A percentile compares a stretch with the other conserved stretches of the same genome.
Evolutionary conservation across 371 early-diverging fungal genomes (phyloP).

Genomic region (Apophysomyces variabilis): DNA sequence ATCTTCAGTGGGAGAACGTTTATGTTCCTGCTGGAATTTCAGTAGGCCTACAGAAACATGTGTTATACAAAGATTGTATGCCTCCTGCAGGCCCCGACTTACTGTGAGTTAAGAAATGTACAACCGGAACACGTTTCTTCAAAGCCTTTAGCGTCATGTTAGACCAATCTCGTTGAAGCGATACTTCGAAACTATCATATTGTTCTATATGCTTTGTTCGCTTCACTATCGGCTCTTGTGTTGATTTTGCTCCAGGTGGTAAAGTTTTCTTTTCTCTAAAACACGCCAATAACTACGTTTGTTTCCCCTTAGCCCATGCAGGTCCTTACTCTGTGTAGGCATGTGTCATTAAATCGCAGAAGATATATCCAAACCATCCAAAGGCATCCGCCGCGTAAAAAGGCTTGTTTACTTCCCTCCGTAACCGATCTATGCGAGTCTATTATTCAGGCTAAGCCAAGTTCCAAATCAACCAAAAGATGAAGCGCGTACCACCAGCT

Average conservation of each 20-base stretch:
- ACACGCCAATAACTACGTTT: background rate
- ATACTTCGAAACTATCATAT: constrained; percentile 51
- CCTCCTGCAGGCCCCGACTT: constrained; percentile 15
- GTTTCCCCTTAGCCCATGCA: background rate
- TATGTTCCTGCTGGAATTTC: constrained; percentile 37
- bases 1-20: constrained; percentile 25
- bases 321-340: constrained; percentile 66
- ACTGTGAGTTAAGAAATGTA: constrained; percentile 61
- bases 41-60: constrained; percentile 31
- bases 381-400: constrained; percentile 72
- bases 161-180: constrained; percentile 39
- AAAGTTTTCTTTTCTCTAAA: constrained; percentile 23
- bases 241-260: constrained; percentile 21
- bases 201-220: constrained; percentile 39
- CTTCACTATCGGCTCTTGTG: constrained; percentile 45
- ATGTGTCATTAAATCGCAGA: constrained; percentile 78
- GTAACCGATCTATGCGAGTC: constrained; percentile 61
- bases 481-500: constrained; percentile 33
- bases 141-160: constrained; percentile 31
- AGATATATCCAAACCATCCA: constrained; percentile 85
- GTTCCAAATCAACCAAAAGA: background rate
- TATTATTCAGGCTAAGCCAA: constrained; percentile 23
- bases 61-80: background rate
- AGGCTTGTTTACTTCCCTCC: constrained; percentile 57
- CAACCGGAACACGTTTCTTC: constrained; percentile 49